Base-by-base conservation (phyloP, 192 early-diverging fungal genomes). In the Coemansia sp. region DNA sequence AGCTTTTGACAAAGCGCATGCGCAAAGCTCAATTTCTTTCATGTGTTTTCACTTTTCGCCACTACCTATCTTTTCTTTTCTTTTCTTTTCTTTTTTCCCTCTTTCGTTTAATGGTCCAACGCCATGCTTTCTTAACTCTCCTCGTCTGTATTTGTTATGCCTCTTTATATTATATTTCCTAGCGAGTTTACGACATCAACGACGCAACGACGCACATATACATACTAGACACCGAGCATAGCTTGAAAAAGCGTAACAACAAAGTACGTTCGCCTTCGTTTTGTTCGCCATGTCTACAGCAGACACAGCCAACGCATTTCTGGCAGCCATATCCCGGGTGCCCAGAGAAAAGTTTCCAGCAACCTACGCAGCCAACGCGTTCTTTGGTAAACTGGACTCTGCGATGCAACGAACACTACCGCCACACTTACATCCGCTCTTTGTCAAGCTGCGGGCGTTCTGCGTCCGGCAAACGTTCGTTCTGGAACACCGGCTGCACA, bases 401-500 rank as follows among this genome's bases (percentile, higher is more conserved):
- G 9, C 49, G n/a, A 29, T 79, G 3, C 40, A 59, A 37, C 25
- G 13, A 21, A 62, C 64, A 16, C 72, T 79, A 5, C 68, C 77
- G 23, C 71, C 77, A 3, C 77, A 79, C 68, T 33, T 79, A 20
- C 68, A 66, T 26, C 77, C 77, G 30, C 72, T 79, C 20, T 16
- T 71, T 5, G 55, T 52, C 42, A 52, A 61, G n/a, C 48, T 79
- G 5, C 71, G 55, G 28, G 71, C 68, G 4, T 68, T 68, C 45
- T 65, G 67, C n/a, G 58, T 71, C 13, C 71, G 77, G 15, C 71
- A 69, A 26, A 45, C 66, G 7, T 58, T 79, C 21, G 31, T 58
- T n/a, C 59, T 79, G 7, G 77, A 79, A 55, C 67, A 63, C n/a
- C 71, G 71, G 16, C 68, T 79, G 18, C 77, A 74, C 33, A 62